Percentiles rank a stretch among this genome's conserved stretches.
Evolutionary conservation across 2,329 filamentous ascomycete genomes (phyloP).

Genomic region (Claviceps arundinis): DNA sequence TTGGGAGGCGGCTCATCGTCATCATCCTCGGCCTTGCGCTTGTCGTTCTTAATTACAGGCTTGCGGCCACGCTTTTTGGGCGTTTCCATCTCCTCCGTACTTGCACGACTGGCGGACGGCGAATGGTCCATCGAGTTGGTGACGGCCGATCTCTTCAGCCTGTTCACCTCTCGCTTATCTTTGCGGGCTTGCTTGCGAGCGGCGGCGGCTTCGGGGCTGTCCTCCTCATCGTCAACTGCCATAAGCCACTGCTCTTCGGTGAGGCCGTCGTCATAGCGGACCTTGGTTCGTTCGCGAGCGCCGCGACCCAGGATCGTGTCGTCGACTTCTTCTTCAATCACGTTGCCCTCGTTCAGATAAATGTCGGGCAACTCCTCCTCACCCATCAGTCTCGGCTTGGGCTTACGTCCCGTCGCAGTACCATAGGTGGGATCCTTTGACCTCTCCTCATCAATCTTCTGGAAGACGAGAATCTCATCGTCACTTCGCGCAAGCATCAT

Average conservation of each 20-base stretch:
- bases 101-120: constrained; percentile 65
- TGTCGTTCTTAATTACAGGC: constrained; percentile 58
- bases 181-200: constrained; percentile 78
- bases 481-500: constrained; percentile 84
- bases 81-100: constrained; percentile 65
- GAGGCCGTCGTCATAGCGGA: constrained; percentile 91
- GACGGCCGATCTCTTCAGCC: constrained; percentile 42
- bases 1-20: constrained; percentile 68
- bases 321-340: constrained; percentile 64
- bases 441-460: constrained; percentile 69
- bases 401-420: constrained; percentile 45
- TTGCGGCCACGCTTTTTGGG: constrained; percentile 80
- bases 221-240: constrained; percentile 93
- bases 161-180: constrained; percentile 66
- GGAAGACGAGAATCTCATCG: constrained; percentile 64
- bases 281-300: constrained; percentile 84
- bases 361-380: constrained; percentile 89
- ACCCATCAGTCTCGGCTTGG: constrained; percentile 64
- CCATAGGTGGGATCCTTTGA: constrained; percentile 57
- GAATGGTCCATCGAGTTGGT: constrained; percentile 45
- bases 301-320: constrained; percentile 71
- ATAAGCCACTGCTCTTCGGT: constrained; percentile 99
- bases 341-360: constrained; percentile 77
- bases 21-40: constrained; percentile 74
- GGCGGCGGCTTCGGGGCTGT: constrained; percentile 84